phyloP scores from a whole-genome alignment of 164 flowering plant genomes.

The Nelumbo lutea region DNA sequence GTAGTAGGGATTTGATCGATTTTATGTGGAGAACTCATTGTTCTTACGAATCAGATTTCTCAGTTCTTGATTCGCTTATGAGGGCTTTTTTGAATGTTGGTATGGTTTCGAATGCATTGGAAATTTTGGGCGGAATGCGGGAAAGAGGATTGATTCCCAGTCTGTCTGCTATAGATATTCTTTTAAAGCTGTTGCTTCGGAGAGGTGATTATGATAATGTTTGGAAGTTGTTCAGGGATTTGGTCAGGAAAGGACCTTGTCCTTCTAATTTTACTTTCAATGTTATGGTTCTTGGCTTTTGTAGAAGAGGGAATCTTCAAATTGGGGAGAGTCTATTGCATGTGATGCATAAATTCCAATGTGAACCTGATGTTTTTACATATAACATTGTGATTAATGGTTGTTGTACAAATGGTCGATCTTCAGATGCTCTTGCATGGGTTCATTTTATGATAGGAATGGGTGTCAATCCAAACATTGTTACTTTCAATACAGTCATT shows the following conservation, averaged over 20 bases:
- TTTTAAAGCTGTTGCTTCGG: constrained; percentile 50
- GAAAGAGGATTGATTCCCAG: constrained; percentile 44
- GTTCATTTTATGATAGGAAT: constrained; percentile 46
- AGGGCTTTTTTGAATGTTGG: constrained; percentile 56
- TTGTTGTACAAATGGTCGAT: constrained; percentile 48
- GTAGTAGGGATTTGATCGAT: constrained; percentile 42
- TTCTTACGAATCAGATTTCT: constrained; percentile 45
- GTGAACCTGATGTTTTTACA: constrained; percentile 49
- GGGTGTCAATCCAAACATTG: constrained; percentile 53
- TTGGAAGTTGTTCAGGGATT: constrained; percentile 73
- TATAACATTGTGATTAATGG: constrained; percentile 79
- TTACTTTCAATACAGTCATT: constrained; percentile 60
- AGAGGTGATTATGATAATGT: constrained; percentile 60
- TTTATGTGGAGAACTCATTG: constrained; percentile 44
- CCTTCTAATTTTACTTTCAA: constrained; percentile 50
- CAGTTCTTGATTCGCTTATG: constrained; percentile 65
- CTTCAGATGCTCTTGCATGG: constrained; percentile 41
- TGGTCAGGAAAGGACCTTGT: constrained; percentile 61
- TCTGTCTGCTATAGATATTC: constrained; percentile 43
- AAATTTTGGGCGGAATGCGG: constrained; percentile 52
- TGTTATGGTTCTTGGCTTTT: constrained; percentile 64
- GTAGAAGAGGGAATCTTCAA: constrained; percentile 48
- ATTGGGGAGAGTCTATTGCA: constrained; percentile 60
- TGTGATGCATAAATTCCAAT: constrained; percentile 56
- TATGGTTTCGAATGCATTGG: constrained; percentile 42